These are phyloP conservation scores for Triticum aestivum DNA, from an alignment of 176 grass and related monocot genomes.

Conservation along the genomic window IWGSC_CS_RefSeq_v2.1 NC_057812.1:84776026-84776525, in stretches of 20 bases:
- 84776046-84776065: constrained; percentile 13
- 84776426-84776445: constrained; percentile 1
- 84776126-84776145: neutral
- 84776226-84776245: neutral
- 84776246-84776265: neutral
- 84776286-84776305: neutral
- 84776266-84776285: constrained; percentile 12
- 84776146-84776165: neutral
- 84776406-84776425: too few relatives aligned
- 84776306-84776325: neutral
- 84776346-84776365: neutral
- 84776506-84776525: neutral
- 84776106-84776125: neutral
- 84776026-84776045: neutral
- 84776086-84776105: neutral
- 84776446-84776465: neutral
- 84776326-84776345: neutral
- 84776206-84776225: neutral
- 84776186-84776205: neutral
- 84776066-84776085: neutral
- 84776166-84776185: neutral
- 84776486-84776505: neutral
- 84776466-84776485: neutral
- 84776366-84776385: neutral
- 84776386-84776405: too few relatives aligned